phyloP scores from a whole-genome alignment of 352 stramenopile species.

The Phytophthora ohioensis region DNA sequence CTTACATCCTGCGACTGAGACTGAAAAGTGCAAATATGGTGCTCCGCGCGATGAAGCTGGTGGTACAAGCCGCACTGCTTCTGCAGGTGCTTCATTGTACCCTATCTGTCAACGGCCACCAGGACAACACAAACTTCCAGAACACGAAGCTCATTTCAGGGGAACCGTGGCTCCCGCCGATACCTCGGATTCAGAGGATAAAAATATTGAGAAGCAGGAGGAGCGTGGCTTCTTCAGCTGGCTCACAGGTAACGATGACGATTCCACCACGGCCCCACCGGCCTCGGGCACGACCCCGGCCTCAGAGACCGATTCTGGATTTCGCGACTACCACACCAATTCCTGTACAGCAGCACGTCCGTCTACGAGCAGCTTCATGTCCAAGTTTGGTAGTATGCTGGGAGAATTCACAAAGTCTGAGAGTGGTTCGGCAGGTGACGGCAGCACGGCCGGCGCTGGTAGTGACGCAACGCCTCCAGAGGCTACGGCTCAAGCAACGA shows the following conservation, averaged over 20 bases:
- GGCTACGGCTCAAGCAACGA: constrained; percentile 1
- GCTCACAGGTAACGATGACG: constrained; percentile 14
- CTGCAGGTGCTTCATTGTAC: constrained; percentile 29
- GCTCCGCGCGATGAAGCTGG: constrained; percentile 32
- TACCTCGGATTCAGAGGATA: constrained; percentile 7
- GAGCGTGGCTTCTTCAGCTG: constrained; percentile 32
- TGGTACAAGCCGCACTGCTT: constrained; percentile 24
- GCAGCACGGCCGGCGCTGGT: constrained; percentile 11
- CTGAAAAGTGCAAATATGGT: constrained; percentile 33
- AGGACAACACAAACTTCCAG: constrained; percentile 32
- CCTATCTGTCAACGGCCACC: constrained; percentile 5
- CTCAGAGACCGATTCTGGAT: neutral
- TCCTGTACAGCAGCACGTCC: constrained; percentile 8
- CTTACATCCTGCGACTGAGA: constrained; percentile 10
- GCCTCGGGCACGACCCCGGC: neutral
- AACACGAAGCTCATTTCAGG: constrained; percentile 19
- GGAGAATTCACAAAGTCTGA: constrained; percentile 8
- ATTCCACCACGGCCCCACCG: neutral
- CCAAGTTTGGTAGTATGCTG: constrained; percentile 27
- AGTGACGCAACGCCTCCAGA: neutral
- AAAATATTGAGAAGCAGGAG: constrained; percentile 21
- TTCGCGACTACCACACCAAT: constrained; percentile 30
- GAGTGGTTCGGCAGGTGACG: neutral
- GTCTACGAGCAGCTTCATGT: constrained; percentile 24
- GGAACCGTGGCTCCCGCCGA: constrained; percentile 6